Percentiles rank a stretch among this genome's conserved stretches.
Evolutionary conservation across 2,329 filamentous ascomycete genomes (phyloP).

Genomic region (Aureobasidium sp.): DNA sequence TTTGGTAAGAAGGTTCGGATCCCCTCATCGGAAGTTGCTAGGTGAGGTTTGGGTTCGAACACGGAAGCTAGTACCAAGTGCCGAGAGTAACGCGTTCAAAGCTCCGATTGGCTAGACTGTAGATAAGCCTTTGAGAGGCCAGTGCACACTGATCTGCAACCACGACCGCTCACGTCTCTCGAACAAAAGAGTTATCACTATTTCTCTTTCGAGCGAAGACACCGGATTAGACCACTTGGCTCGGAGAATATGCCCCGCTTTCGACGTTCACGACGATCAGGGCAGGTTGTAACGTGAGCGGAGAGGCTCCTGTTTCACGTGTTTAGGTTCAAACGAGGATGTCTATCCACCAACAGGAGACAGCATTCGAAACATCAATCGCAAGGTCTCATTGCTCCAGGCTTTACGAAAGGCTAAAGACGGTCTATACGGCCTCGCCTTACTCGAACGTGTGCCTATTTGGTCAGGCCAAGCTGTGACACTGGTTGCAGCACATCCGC

Average conservation of each 20-base stretch:
- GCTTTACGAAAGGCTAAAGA: neutral
- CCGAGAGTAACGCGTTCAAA: neutral
- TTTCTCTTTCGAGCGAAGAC: neutral
- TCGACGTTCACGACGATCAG: neutral
- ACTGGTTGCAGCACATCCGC: neutral
- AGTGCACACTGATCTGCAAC: neutral
- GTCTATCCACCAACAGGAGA: neutral
- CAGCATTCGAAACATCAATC: neutral
- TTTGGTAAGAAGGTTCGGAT: neutral
- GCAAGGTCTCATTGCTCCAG: neutral
- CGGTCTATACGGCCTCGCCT: neutral
- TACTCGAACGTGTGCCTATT: neutral
- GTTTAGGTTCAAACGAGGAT: neutral
- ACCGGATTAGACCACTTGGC: neutral
- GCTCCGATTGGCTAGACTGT: neutral
- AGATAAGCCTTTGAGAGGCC: neutral
- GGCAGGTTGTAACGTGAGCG: neutral
- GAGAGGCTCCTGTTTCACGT: neutral
- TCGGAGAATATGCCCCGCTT: neutral
- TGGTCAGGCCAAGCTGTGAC: neutral
- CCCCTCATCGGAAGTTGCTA: constrained; percentile 4
- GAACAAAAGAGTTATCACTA: neutral
- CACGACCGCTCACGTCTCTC: neutral
- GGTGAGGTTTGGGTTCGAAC: constrained; percentile 1
- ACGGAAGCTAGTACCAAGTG: neutral